Conservation (phyloP, 164 flowering plant genomes). For the Echeveria elegans region DNA sequence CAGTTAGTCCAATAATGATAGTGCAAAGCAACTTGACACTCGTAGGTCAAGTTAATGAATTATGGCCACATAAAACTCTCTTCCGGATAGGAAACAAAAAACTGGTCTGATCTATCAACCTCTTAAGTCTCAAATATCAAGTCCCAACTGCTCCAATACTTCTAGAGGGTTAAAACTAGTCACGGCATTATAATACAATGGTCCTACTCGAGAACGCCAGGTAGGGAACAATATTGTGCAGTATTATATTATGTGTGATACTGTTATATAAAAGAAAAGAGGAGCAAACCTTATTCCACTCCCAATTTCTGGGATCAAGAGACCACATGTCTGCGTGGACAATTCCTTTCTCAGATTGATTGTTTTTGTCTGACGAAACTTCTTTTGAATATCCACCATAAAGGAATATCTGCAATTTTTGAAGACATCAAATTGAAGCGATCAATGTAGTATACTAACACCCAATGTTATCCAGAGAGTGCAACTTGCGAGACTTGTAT, state of each 20-base stretch:
- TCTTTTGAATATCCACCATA: slow-evolving; percentile 98
- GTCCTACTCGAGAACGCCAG: background rate
- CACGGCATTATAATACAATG: background rate
- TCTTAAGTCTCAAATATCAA: no score
- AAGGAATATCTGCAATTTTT: slow-evolving; percentile 52
- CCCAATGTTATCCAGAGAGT: no score
- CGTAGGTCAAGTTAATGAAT: background rate
- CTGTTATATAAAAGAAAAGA: background rate
- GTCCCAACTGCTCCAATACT: background rate
- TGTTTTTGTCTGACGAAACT: slow-evolving; percentile 64
- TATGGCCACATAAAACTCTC: background rate
- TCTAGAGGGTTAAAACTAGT: background rate
- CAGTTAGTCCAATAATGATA: background rate
- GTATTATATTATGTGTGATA: background rate
- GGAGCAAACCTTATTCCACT: slow-evolving; percentile 81
- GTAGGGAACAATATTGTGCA: background rate
- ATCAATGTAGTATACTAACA: background rate
- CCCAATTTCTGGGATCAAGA: slow-evolving; percentile 96
- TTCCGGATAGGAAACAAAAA: background rate
- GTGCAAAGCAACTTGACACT: background rate
- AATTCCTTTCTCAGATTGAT: slow-evolving; percentile 71
- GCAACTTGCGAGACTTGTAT: background rate
- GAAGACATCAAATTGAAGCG: background rate
- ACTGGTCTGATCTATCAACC: background rate
- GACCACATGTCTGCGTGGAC: slow-evolving; percentile 96